Percentiles rank a stretch among this genome's conserved stretches.
phyloP scores from a whole-genome alignment of 495 filamentous ascomycete species.

The Aspergillus sclerotiicarbonarius region DNA sequence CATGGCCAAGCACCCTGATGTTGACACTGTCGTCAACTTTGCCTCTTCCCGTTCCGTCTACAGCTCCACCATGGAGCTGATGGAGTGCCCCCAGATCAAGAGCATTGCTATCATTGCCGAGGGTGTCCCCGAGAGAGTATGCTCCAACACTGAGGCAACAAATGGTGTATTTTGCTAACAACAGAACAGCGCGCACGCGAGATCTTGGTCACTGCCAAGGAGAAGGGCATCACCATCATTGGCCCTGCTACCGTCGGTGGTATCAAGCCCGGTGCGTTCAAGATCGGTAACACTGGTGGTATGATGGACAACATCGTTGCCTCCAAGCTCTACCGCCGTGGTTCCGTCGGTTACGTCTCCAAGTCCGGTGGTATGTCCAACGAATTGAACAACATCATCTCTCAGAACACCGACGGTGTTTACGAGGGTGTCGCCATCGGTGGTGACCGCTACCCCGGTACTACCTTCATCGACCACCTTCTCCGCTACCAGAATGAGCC shows the following conservation, averaged over 20 bases:
- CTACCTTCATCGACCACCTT: slow-evolving; percentile 98
- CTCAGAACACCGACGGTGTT: slow-evolving; percentile 92
- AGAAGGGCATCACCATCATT: slow-evolving; percentile 99
- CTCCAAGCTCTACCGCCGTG: slow-evolving; percentile 99
- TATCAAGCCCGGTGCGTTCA: slow-evolving; percentile 98
- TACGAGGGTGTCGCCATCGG: slow-evolving; percentile 99
- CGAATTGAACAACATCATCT: slow-evolving; percentile 99
- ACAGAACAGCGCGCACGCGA: slow-evolving; percentile 79
- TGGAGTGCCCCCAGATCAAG: slow-evolving; percentile 95
- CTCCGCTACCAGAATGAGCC: slow-evolving; percentile 93
- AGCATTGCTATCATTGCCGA: slow-evolving; percentile 99
- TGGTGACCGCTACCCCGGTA: slow-evolving; percentile 97
- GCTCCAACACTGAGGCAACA: slow-evolving; percentile 27
- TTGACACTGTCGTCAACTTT: slow-evolving; percentile 98
- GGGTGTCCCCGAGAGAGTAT: slow-evolving; percentile 95
- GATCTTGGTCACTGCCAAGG: slow-evolving; percentile 89
- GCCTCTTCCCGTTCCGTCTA: slow-evolving; percentile 98
- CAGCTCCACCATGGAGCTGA: slow-evolving; percentile 95
- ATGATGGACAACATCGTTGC: slow-evolving; percentile 99
- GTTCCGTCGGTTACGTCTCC: slow-evolving; percentile 98
- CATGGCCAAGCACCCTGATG: slow-evolving; percentile 93
- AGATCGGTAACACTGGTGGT: slow-evolving; percentile 99
- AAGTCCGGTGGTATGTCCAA: slow-evolving; percentile 99
- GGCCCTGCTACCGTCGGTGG: slow-evolving; percentile 97
- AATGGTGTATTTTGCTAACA: slow-evolving; percentile 23